Evolutionary conservation across 2,329 filamentous ascomycete genomes (phyloP), one percentile per base, ranked within the genome.

Genomic region (Exophiala calicioides): DNA sequence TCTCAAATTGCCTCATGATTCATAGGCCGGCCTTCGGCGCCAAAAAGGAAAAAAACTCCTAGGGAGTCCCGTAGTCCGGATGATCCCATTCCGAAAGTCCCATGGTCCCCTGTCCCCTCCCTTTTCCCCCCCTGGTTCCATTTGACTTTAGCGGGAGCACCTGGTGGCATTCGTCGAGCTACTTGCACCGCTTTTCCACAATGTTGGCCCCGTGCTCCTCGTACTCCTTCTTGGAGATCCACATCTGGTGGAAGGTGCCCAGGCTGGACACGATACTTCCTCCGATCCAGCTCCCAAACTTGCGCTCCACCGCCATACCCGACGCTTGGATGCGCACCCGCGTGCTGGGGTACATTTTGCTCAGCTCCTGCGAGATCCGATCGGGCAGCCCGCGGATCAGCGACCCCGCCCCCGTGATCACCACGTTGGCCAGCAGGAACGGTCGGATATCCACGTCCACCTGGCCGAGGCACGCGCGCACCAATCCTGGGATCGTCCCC

Each of bases 211-310:
- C 93, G 67, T 95, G 90, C 75, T 98, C 94, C 56, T 96, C 90
- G 62, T 96, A 97, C 74, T 98, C 93, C 76, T 95, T 95, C 69
- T 84, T 88, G 18, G 86, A 91, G 60, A 98, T 94, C 93, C 93
- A 98, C 86, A 98, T 91, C 75, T 98, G 93, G 73, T 98, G 93
- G 72, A 98, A 98, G 10, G 90, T 95, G 7, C 94, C 94, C 71
- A 98, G 69, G 68, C 90, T 96, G 5, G 88, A 90, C 58, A 98
- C 74, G 60, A 98, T 96, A 69, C 90, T 96, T 34, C 93, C 93
- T 35, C 94, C 93, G 58, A 98, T 90, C 91, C 93, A 98, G 38
- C 88, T 84, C 16, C 88, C 90, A 68, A 95, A 97, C 57, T 90
- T 86, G 43, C 94, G 76, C 76, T 98, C 94, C 27, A 85, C 87